These are phyloP conservation scores for Ophiocytium majus DNA, from an alignment of 352 stramenopile genomes.

Conservation along the genomic window DNA sequence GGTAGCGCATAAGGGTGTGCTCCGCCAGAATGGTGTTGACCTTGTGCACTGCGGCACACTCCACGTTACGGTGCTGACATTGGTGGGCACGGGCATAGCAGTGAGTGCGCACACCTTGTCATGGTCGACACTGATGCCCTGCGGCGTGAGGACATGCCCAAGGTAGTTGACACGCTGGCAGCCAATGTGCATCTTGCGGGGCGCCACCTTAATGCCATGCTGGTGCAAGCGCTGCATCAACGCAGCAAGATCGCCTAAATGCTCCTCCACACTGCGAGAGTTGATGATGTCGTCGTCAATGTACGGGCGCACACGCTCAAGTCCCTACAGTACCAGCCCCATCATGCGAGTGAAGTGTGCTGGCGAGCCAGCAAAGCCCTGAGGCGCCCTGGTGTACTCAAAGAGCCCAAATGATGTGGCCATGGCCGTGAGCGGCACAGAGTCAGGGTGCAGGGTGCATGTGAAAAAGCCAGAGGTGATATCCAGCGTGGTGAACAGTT, in stretches of 20 bases:
- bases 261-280: not conserved
- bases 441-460: not conserved
- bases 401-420: not conserved
- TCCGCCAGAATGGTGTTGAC: not conserved
- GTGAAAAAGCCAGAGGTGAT: not conserved
- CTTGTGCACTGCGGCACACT: not conserved
- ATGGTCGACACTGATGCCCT: not conserved
- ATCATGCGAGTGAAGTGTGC: not conserved
- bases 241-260: constrained; percentile 16
- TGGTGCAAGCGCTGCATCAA: constrained; percentile 6
- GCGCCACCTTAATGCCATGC: constrained; percentile 27
- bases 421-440: not conserved
- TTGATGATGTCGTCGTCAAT: constrained; percentile 22
- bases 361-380: not conserved
- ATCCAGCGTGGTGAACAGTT: not conserved
- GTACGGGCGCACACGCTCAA: constrained; percentile 15
- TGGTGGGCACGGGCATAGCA: not conserved
- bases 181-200: constrained; percentile 20
- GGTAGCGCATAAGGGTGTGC: not conserved
- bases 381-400: not conserved
- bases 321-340: not conserved
- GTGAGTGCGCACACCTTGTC: constrained; percentile 13
- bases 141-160: not conserved
- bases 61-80: not conserved
- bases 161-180: constrained; percentile 13